A percentile compares a stretch with the other conserved stretches of the same genome.
These are phyloP conservation scores for Cladosporium sp. DNA, from an alignment of 2,329 filamentous ascomycete species.

Conservation along the genomic window DNA sequence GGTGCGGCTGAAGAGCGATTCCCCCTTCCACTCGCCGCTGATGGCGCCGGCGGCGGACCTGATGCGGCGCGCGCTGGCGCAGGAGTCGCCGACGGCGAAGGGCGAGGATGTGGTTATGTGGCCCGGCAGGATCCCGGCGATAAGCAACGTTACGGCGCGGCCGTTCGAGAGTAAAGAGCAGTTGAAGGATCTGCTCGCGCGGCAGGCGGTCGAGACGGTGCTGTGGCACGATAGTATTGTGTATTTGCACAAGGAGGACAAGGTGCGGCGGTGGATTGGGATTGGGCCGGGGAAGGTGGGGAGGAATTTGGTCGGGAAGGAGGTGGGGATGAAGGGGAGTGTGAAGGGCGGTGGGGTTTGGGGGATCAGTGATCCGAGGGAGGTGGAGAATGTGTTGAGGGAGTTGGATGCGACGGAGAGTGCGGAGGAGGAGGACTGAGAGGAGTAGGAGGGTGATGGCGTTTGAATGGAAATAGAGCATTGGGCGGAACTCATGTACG, in stretches of 20 bases:
- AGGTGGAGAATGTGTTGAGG: conserved; percentile 41
- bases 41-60: conserved; percentile 78
- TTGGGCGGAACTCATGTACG: too few species aligned
- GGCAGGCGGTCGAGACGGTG: conserved; percentile 86
- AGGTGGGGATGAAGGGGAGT: conserved; percentile 76
- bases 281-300: conserved; percentile 93
- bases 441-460: too few species aligned
- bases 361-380: conserved; percentile 74
- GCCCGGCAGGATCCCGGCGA: conserved; percentile 66
- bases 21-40: conserved; percentile 84
- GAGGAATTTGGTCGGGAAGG: conserved; percentile 87
- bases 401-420: conserved; percentile 43
- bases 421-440: conserved; percentile 30
- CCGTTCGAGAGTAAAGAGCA: conserved; percentile 70
- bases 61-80: conserved; percentile 62
- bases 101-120: conserved; percentile 65
- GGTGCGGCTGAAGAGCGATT: conserved; percentile 78
- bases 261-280: conserved; percentile 79
- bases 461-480: too few species aligned
- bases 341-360: conserved; percentile 82
- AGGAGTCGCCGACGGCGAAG: conserved; percentile 46
- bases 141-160: conserved; percentile 78
- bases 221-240: conserved; percentile 91
- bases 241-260: conserved; percentile 77
- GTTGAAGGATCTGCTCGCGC: conserved; percentile 69